A percentile compares a stretch with the other conserved stretches of the same genome.
Conservation (phyloP, 1,284 basidiomycete genomes). For the Tilletia indica region DNA sequence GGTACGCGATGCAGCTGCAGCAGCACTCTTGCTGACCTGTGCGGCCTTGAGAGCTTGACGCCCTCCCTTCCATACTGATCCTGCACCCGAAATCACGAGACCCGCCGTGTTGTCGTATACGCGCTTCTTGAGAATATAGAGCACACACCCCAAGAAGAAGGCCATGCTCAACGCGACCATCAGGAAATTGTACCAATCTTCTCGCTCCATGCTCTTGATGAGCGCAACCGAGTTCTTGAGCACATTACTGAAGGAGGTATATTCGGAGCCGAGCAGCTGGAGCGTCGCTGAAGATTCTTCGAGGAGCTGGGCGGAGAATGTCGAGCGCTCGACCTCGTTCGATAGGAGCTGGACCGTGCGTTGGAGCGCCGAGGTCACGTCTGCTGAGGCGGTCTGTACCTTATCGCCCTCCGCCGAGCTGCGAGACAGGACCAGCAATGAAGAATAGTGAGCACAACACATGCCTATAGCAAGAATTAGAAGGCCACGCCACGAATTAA, state of each 20-base stretch:
- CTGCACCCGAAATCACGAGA: slow-evolving; percentile 22
- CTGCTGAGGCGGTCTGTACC: slow-evolving; percentile 44
- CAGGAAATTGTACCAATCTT: slow-evolving; percentile 44
- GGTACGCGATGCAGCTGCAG: neutral
- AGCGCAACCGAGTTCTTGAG: slow-evolving; percentile 45
- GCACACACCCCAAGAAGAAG: slow-evolving; percentile 49
- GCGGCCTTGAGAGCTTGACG: slow-evolving; percentile 6
- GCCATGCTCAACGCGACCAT: slow-evolving; percentile 38
- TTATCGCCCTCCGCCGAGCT: slow-evolving; percentile 40
- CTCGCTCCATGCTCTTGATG: slow-evolving; percentile 53
- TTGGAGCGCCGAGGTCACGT: slow-evolving; percentile 48
- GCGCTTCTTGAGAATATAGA: slow-evolving; percentile 51
- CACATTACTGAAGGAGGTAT: slow-evolving; percentile 44
- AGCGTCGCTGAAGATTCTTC: slow-evolving; percentile 50
- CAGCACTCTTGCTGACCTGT: slow-evolving; percentile 13
- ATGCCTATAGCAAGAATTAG: slow-evolving; percentile 1
- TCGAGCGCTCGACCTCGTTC: slow-evolving; percentile 50
- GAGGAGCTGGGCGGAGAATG: slow-evolving; percentile 48
- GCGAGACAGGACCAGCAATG: slow-evolving; percentile 25
- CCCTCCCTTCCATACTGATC: neutral
- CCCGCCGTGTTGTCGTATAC: slow-evolving; percentile 44
- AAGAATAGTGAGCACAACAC: slow-evolving; percentile 25
- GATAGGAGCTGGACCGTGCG: slow-evolving; percentile 51
- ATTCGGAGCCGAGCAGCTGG: slow-evolving; percentile 39
- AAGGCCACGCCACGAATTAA: slow-evolving; percentile 25